phyloP scores from a whole-genome alignment of 495 filamentous ascomycete genomes.

The Podospora bellae-mahoneyi region DNA sequence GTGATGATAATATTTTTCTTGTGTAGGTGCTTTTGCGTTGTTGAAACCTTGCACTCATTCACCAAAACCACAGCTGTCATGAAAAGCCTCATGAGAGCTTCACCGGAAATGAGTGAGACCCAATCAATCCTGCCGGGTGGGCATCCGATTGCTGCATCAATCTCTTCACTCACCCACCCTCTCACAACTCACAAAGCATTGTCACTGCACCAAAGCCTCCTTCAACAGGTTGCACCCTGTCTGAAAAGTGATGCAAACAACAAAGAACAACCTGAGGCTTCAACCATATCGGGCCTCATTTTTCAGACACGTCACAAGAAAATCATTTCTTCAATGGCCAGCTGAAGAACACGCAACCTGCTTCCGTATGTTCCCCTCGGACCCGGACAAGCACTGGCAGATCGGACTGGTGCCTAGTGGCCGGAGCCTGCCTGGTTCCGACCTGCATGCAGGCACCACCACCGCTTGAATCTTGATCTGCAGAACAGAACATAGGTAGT shows the following conservation, averaged over 20 bases:
- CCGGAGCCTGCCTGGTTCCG: too few relatives aligned
- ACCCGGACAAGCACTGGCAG: not conserved
- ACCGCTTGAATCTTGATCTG: not conserved
- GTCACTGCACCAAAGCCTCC: not conserved
- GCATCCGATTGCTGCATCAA: not conserved
- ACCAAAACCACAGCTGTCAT: not conserved
- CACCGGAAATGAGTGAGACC: not conserved
- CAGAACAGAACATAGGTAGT: not conserved
- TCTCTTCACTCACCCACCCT: not conserved
- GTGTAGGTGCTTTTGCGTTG: not conserved
- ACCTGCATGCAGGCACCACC: not conserved
- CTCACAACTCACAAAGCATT: not conserved
- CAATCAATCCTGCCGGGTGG: not conserved
- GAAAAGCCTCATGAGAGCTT: not conserved
- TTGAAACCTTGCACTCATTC: not conserved
- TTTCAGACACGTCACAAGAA: not conserved
- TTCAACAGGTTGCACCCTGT: too few relatives aligned
- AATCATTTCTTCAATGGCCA: not conserved
- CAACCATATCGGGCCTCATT: not conserved
- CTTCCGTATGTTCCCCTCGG: not conserved
- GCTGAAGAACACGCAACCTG: not conserved
- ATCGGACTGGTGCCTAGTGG: conserved; percentile 1
- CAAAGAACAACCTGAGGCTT: not conserved
- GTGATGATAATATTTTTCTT: not conserved
- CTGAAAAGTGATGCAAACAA: not conserved